Percentiles rank a stretch among this genome's conserved stretches.
These are phyloP conservation scores for Epichloe gansuensis DNA, from an alignment of 2,329 filamentous ascomycete genomes.

Conservation along the genomic window DNA sequence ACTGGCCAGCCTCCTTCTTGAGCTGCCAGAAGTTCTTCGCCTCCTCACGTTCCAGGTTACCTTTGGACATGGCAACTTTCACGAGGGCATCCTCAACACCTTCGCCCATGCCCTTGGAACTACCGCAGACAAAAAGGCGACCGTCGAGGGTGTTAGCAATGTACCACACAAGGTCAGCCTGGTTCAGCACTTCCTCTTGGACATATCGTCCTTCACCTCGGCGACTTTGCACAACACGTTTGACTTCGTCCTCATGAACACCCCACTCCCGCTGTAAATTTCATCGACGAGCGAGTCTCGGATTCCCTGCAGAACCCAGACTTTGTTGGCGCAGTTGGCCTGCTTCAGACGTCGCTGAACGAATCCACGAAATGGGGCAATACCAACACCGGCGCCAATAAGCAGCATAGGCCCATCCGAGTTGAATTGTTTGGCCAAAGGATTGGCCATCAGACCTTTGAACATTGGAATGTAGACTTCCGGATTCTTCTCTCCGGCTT, in stretches of 20 bases:
- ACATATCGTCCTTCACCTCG: slow-evolving; percentile 79
- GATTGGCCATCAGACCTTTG: slow-evolving; percentile 95
- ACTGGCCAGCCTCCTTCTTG: slow-evolving; percentile 88
- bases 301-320: slow-evolving; percentile 90
- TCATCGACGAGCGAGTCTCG: slow-evolving; percentile 93
- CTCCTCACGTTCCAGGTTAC: slow-evolving; percentile 70
- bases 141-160: slow-evolving; percentile 95
- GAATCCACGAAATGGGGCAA: slow-evolving; percentile 95
- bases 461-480: slow-evolving; percentile 89
- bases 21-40: slow-evolving; percentile 79
- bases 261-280: slow-evolving; percentile 96
- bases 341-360: slow-evolving; percentile 89
- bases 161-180: slow-evolving; percentile 96
- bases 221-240: slow-evolving; percentile 67
- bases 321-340: slow-evolving; percentile 93
- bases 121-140: slow-evolving; percentile 91
- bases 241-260: slow-evolving; percentile 77
- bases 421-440: slow-evolving; percentile 80
- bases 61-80: slow-evolving; percentile 87
- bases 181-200: slow-evolving; percentile 83
- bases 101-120: slow-evolving; percentile 93
- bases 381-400: slow-evolving; percentile 90
- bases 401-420: slow-evolving; percentile 94
- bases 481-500: slow-evolving; percentile 40
- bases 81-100: slow-evolving; percentile 81